A percentile compares a stretch with the other conserved stretches of the same genome.
phyloP scores from a whole-genome alignment of 2,329 filamentous ascomycete species.

The Fusarium citri region DNA sequence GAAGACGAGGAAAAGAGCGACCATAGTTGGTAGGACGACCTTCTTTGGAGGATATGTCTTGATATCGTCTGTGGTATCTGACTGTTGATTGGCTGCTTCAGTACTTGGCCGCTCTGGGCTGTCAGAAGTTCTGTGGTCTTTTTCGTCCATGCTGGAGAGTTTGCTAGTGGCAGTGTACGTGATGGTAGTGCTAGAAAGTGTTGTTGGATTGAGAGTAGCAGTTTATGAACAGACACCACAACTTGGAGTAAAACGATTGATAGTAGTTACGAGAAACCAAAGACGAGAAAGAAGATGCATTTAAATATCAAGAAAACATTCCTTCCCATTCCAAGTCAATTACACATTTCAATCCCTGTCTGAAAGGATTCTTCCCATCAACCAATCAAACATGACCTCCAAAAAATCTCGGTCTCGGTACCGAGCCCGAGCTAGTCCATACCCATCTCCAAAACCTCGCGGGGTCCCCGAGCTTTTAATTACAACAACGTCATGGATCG shows the following conservation, averaged over 20 bases:
- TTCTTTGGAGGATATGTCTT: slow-evolving; percentile 24
- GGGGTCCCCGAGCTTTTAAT: slow-evolving; percentile 23
- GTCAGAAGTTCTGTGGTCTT: neutral
- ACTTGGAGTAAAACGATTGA: neutral
- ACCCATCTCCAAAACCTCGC: slow-evolving; percentile 1
- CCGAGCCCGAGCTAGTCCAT: slow-evolving; percentile 14
- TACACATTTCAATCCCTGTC: neutral
- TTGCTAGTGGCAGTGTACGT: neutral
- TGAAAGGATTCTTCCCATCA: rapidly evolving
- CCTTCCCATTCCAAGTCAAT: neutral
- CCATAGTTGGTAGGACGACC: slow-evolving; percentile 23
- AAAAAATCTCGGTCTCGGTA: slow-evolving; percentile 23
- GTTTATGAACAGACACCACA: neutral
- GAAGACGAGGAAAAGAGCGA: slow-evolving; percentile 18
- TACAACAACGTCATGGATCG: slow-evolving; percentile 20
- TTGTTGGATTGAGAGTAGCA: neutral
- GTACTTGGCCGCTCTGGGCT: neutral
- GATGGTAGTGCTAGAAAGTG: neutral
- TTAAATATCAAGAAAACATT: neutral
- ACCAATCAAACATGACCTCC: neutral
- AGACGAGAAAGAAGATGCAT: neutral
- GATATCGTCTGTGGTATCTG: neutral
- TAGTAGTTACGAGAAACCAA: neutral
- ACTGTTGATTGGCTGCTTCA: rapidly evolving
- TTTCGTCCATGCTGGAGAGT: neutral